Base-by-base conservation (phyloP, 2,329 filamentous ascomycete genomes). In the Neopestalotiopsis sp. region DNA sequence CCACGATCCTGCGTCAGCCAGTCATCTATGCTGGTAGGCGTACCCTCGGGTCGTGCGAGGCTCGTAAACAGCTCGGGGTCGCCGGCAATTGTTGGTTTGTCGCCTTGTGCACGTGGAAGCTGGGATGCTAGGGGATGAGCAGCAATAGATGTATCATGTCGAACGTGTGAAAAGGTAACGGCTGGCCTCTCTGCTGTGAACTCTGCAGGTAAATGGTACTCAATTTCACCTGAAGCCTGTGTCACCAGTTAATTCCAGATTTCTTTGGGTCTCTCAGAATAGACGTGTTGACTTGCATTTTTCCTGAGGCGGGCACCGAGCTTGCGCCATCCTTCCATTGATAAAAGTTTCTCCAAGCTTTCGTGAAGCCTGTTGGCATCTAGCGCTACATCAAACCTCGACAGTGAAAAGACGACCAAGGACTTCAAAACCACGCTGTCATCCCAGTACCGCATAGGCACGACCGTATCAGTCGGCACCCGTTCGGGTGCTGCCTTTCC, bases 1-100 rank as follows among this genome's bases (percentile, higher is more conserved):
- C 85, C 85, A 20, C 72, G 75, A 72, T 87, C 84, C 4, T 73
- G 70, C 58, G 75, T 72, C 13, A 84, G 62, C 69, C 82, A 84
- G 67, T 86, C 83, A 1, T 78, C 73, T 0, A 84, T 70, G 2
- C 71, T 77, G 12, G 69, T 71, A 1, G 80, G 80, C 1, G 70
- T 75, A 5, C 71, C 72, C 17, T 69, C 62, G 9, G 71, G 70
- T 10, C 73, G 74, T 17, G 74, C 67, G 14, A 82, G 70, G 5
- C 70, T 61, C 2, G 70, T 68, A 67, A 80, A 78, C 2, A 72
- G 67, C 7, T 74, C 71, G 1, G 72, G 73, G 58, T 74, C 75
- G 17, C 68, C 70, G 20, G 81, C 68, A 9, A 82, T 63, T 2
- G 76, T 74, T 2, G 80, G 76, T 3, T 10, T 59, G 14, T 71